phyloP scores from a whole-genome alignment of 495 filamentous ascomycete species.

The Corynascus novoguineensis region DNA sequence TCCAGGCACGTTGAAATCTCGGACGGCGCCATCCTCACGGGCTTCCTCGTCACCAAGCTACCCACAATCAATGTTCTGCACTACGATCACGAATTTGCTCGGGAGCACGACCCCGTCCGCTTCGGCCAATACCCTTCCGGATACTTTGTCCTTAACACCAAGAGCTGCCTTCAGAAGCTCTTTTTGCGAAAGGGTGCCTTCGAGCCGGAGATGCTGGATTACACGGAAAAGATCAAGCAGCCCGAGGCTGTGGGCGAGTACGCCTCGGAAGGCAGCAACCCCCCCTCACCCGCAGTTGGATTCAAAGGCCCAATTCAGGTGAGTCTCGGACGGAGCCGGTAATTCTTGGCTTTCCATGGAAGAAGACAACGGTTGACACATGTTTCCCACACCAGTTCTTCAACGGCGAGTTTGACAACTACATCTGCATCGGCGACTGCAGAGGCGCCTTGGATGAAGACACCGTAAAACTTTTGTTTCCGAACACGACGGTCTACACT shows the following conservation, averaged over 20 bases:
- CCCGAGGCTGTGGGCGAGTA: not conserved
- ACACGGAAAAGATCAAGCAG: not conserved
- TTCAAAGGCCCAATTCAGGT: not conserved
- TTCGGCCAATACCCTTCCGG: not conserved
- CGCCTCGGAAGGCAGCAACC: not conserved
- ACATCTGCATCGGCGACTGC: slow-evolving; percentile 1
- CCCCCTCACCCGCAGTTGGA: not conserved
- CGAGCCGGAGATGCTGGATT: not conserved
- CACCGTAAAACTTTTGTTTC: not conserved
- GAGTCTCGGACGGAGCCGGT: not conserved
- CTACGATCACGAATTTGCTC: slow-evolving; percentile 1
- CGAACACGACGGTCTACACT: not conserved
- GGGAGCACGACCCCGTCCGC: not conserved
- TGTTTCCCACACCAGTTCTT: not conserved
- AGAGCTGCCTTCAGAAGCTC: slow-evolving; percentile 4
- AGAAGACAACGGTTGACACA: not conserved
- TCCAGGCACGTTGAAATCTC: not conserved
- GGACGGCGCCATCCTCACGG: not conserved
- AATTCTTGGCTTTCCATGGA: not conserved
- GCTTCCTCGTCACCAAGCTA: not conserved
- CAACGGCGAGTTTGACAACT: slow-evolving; percentile 4
- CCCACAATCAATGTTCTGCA: not conserved
- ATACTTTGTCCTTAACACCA: not conserved
- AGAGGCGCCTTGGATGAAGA: not conserved
- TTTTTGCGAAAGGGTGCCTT: not conserved